These are phyloP conservation scores for Aspergillus avenaceus DNA, from an alignment of 495 filamentous ascomycete genomes.

Conservation along the genomic window DNA sequence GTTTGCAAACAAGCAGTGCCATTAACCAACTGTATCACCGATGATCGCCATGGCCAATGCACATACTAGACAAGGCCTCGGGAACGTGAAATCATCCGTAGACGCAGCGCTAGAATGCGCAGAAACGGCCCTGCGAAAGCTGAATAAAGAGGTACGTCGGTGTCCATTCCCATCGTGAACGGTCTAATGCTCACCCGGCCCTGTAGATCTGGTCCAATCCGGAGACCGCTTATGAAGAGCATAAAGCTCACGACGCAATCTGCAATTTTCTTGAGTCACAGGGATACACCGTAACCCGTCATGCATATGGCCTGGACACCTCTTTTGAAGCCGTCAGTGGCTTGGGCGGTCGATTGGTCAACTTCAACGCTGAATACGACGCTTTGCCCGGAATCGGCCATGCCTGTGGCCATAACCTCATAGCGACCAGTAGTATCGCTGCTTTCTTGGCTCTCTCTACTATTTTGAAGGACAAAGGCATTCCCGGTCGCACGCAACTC, in stretches of 20 bases:
- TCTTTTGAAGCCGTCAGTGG: conserved; percentile 36
- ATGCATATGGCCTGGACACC: conserved; percentile 42
- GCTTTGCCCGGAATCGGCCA: conserved; percentile 59
- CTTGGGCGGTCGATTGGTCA: conserved; percentile 37
- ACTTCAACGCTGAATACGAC: conserved; percentile 49
- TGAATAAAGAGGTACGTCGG: conserved; percentile 23
- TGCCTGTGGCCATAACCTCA: conserved; percentile 68
- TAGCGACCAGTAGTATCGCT: conserved; percentile 57
- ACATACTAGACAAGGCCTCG: conserved; percentile 4
- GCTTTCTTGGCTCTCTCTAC: conserved; percentile 55
- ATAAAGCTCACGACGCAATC: conserved; percentile 53
- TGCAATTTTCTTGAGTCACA: conserved; percentile 50
- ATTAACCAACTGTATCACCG: too few relatives aligned
- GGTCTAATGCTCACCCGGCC: conserved; percentile 6
- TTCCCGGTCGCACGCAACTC: conserved; percentile 56
- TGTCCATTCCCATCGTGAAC: neutral
- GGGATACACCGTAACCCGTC: conserved; percentile 53
- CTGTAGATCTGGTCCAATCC: conserved; percentile 57
- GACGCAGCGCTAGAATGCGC: conserved; percentile 22
- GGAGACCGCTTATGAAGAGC: conserved; percentile 54
- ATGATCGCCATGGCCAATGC: conserved; percentile 9
- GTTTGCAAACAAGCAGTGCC: too few relatives aligned
- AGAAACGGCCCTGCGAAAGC: conserved; percentile 23
- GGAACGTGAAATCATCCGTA: conserved; percentile 24
- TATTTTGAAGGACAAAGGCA: conserved; percentile 37